Base-by-base conservation (phyloP, 1,284 basidiomycete genomes). In the Ustilago lituana region DNA sequence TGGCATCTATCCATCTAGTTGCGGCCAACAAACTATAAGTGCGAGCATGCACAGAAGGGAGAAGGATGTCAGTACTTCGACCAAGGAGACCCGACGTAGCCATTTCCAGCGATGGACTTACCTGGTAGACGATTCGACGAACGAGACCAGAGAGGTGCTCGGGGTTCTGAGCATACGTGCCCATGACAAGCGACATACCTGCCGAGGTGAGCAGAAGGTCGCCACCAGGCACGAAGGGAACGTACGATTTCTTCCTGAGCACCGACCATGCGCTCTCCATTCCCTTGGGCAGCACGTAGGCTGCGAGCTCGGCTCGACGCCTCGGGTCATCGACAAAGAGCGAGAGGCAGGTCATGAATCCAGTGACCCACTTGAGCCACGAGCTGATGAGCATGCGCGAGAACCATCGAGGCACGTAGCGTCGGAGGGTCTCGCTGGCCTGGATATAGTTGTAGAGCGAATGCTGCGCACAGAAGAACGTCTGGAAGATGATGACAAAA, bases 281-380 rank as follows among this genome's bases (percentile, higher is more conserved):
- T 0, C 88, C 91, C 82, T 93, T 92, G n/a, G 94, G 94, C 35
- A 97, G 84, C 4, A 93, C 93, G 82, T 95, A 98, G 89, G 96
- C 94, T 24, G 94, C 93, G 66, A 95, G 84, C 83, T 95, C 93
- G 3, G 88, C 88, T 12, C 92, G 86, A 14, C 93, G 85, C 47
- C 88, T 85, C 82, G 88, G 90, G 78, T 93, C 93, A 79, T 98
- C 95, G 4, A 95, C 87, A 53, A 97, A 89, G 35, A 98, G 85
- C 12, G 91, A 87, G 3, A 94, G 76, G 15, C 90, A 92, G 9
- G 91, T 87, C 5, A 89, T 81, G 59, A 94, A 86, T 0, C 94
- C 94, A 5, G 89, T 86, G 5, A 92, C 33, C 87, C 88, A 91
- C 83, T 67, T 69, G 56, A 68, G 87, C 49, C 85, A 85, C 76